A percentile compares a stretch with the other conserved stretches of the same genome.
phyloP scores from a whole-genome alignment of 2,329 filamentous ascomycete species.

The Epichloe sp. region DNA sequence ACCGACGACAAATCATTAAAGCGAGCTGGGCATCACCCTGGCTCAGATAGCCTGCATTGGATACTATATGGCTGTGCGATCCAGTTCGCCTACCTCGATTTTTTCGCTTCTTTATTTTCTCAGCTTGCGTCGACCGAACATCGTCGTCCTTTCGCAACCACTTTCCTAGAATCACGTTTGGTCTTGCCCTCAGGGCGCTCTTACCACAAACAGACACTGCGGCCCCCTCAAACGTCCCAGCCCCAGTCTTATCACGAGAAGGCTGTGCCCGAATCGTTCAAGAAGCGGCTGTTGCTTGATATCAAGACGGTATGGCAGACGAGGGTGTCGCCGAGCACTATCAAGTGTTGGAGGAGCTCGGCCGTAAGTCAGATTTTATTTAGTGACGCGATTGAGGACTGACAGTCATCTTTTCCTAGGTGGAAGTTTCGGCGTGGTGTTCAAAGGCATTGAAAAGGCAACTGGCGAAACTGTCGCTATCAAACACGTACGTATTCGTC shows the following conservation, averaged over 20 bases:
- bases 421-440: conserved; percentile 92
- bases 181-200: background rate
- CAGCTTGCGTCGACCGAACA: background rate
- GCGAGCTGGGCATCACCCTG: conserved; percentile 3
- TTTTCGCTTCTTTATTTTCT: background rate
- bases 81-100: background rate
- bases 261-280: background rate
- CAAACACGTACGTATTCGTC: conserved; percentile 61
- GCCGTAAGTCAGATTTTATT: conserved; percentile 49
- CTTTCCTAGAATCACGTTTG: background rate
- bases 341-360: conserved; percentile 90
- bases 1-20: conserved; percentile 11
- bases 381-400: background rate
- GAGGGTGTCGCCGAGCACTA: conserved; percentile 72
- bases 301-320: conserved; percentile 34
- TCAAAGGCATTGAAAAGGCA: conserved; percentile 83
- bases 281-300: conserved; percentile 11
- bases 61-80: conserved; percentile 3
- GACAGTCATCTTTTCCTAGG: conserved; percentile 33
- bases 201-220: background rate
- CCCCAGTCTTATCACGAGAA: background rate
- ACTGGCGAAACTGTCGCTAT: conserved; percentile 93
- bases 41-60: background rate
- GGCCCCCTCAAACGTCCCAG: background rate
- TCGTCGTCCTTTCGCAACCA: background rate